Base-by-base conservation (phyloP, 1,284 basidiomycete genomes). In the Tremellales sp. region DNA sequence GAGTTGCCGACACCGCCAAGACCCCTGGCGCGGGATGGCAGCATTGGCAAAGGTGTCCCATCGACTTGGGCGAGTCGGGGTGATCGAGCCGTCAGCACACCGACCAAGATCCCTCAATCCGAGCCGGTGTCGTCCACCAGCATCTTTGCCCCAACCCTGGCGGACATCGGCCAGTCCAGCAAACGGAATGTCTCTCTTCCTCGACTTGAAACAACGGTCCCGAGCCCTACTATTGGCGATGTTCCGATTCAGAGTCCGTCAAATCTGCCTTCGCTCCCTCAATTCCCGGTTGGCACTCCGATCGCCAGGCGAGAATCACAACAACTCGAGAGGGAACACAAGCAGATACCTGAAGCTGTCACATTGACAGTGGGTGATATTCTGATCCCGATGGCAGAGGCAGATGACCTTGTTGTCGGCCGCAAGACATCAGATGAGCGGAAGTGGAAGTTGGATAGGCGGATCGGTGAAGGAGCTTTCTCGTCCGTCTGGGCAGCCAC, bases 381-480 rank as follows among this genome's bases (percentile, higher is more conserved):
- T 2, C 46, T 70, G 3, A 25, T 40, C 2, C 52, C 63, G 1
- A 47, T 33, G 12, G 23, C 21, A 7, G 39, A 40, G 21, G n/a
- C 19, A 12, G 39, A 40, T 4, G 40, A 47, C 39, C 21, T 21
- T 12, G 12, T 26, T 36, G 23, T 26, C 33, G 40, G 45, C 2
- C n/a, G 31, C 35, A 21, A 37, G 31, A 13, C 35, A 31, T 13
- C 15, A 23, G 21, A 36, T n/a, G 27, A 23, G 49, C 44, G 25
- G 19, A 49, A 41, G 21, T 69, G 69, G 69, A 76, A 74, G 26
- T 77, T 89, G 4, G 65, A 82, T 17, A 75, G 76, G 3, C 75
- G 78, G 3, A 76, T 89, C 3, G 87, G 86, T 4, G 80, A 83
- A 47, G 87, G 87, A 31, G 82, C 86, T 0, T 89, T 89, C 66